Percentiles rank a stretch among this genome's conserved stretches.
Evolutionary conservation across 371 early-diverging fungal species (phyloP).

Genomic region (Saksenaea vasiformis): DNA sequence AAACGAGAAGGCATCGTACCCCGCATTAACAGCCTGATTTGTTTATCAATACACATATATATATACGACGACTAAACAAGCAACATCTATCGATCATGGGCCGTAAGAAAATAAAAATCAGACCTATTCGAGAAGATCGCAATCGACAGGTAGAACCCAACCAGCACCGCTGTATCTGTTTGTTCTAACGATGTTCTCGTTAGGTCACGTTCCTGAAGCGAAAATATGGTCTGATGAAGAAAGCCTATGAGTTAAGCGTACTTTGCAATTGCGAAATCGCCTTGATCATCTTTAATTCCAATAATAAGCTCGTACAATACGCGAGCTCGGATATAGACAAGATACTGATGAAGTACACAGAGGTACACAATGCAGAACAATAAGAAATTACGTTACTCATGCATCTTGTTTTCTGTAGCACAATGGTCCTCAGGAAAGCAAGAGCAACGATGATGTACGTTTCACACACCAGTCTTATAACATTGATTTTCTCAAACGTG

Average conservation of each 20-base stretch:
- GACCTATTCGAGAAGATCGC: conserved; percentile 30
- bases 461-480: neutral
- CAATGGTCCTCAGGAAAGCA: conserved; percentile 42
- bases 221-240: conserved; percentile 98
- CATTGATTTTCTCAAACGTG: neutral
- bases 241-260: conserved; percentile 97
- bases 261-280: conserved; percentile 98
- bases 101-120: conserved; percentile 36
- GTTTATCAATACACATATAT: neutral
- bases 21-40: neutral
- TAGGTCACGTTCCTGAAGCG: conserved; percentile 95
- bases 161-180: conserved; percentile 2
- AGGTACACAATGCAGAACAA: conserved; percentile 43
- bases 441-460: conserved; percentile 46
- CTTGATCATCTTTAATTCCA: conserved; percentile 89
- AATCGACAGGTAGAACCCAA: conserved; percentile 26
- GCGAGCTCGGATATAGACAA: conserved; percentile 91
- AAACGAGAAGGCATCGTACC: neutral
- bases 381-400: neutral
- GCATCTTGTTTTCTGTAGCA: conserved; percentile 20
- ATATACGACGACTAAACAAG: neutral
- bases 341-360: conserved; percentile 91
- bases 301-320: conserved; percentile 92
- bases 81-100: conserved; percentile 25
- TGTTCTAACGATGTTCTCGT: neutral